Evolutionary conservation across 495 filamentous ascomycete genomes (phyloP).

Genomic region (Lasiosphaeris hirsuta): DNA sequence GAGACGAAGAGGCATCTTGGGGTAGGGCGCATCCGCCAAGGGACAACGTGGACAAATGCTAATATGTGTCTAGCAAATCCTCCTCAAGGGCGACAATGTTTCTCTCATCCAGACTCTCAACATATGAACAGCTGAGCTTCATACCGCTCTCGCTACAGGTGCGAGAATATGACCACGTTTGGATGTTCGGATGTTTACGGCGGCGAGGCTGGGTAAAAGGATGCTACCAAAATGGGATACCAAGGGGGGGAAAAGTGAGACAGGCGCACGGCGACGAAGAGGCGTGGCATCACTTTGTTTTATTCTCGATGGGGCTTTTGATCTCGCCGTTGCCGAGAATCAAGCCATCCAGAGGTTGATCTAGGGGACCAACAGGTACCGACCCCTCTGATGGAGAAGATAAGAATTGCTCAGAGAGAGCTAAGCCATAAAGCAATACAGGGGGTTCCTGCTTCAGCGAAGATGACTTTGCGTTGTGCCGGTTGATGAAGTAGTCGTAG

Average conservation of each 20-base stretch:
- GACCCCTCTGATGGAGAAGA: slow-evolving; percentile 39
- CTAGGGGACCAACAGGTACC: slow-evolving; percentile 41
- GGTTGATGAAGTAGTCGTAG: slow-evolving; percentile 87
- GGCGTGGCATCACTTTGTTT: slow-evolving; percentile 12
- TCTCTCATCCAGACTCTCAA: slow-evolving; percentile 83
- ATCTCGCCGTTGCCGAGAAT: slow-evolving; percentile 46
- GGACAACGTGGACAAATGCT: slow-evolving; percentile 14
- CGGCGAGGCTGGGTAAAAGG: background rate
- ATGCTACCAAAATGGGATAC: slow-evolving; percentile 15
- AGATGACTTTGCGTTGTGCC: slow-evolving; percentile 54
- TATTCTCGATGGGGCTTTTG: slow-evolving; percentile 25
- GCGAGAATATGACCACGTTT: background rate
- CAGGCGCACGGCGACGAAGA: slow-evolving; percentile 6
- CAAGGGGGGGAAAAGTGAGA: slow-evolving; percentile 4
- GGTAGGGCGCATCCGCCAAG: slow-evolving; percentile 23
- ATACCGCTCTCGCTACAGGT: background rate
- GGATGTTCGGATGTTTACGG: background rate
- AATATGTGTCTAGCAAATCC: slow-evolving; percentile 69
- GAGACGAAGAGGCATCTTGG: slow-evolving; percentile 79
- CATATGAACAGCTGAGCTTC: slow-evolving; percentile 28
- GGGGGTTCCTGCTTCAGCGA: slow-evolving; percentile 40
- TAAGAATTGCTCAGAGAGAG: slow-evolving; percentile 84
- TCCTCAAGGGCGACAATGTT: slow-evolving; percentile 97
- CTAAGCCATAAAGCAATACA: slow-evolving; percentile 72
- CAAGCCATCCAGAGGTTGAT: slow-evolving; percentile 46